Evolutionary conservation across 2,329 filamentous ascomycete species (phyloP).

Genomic region (Alternaria burnsii): DNA sequence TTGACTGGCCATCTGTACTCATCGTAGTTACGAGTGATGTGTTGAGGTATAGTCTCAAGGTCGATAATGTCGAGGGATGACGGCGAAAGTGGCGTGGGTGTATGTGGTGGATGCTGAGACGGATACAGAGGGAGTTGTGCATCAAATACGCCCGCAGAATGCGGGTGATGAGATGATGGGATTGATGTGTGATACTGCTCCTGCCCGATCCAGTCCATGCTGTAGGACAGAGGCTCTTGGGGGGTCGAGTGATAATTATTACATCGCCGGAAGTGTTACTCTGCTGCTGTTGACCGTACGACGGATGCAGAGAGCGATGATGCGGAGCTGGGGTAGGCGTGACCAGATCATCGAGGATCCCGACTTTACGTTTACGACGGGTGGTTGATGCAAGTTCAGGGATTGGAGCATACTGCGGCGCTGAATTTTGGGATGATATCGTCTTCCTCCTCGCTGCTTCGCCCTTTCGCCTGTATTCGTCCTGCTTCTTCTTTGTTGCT

Average conservation of each 20-base stretch:
- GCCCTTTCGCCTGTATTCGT: conserved; percentile 5
- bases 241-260: background rate
- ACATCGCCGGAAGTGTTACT: background rate
- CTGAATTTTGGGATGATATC: background rate
- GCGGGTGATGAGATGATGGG: background rate
- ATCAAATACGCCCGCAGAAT: background rate
- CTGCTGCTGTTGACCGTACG: background rate
- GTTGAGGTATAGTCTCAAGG: conserved; percentile 15
- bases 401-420: background rate
- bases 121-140: background rate
- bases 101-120: background rate
- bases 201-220: background rate
- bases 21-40: conserved; percentile 28
- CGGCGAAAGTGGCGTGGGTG: background rate
- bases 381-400: background rate
- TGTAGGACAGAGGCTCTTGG: background rate
- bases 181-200: background rate
- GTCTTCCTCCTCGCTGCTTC: background rate
- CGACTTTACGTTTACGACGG: conserved; percentile 4
- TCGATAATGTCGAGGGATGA: background rate
- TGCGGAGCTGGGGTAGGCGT: background rate
- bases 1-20: conserved; percentile 36
- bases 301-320: background rate
- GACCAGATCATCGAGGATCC: background rate
- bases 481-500: conserved; percentile 13